These are phyloP conservation scores for Brettanomyces custersianus DNA, from an alignment of 805 yeast species.

Conservation along the genomic window DNA sequence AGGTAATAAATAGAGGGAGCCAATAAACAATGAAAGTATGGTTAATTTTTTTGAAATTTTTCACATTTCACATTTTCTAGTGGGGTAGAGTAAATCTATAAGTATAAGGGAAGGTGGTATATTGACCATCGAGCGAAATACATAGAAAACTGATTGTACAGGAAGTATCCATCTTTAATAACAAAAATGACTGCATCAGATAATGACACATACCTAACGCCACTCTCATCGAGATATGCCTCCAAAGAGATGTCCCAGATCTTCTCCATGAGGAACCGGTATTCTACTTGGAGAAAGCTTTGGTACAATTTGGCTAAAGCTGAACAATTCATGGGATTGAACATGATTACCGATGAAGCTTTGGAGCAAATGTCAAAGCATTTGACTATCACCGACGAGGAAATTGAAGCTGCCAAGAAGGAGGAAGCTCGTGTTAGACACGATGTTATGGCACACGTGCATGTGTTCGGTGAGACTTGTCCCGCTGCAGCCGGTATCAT, in stretches of 20 bases:
- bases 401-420: slow-evolving; percentile 76
- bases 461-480: slow-evolving; percentile 83
- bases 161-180: too few species aligned
- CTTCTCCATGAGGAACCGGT: slow-evolving; percentile 88
- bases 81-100: too few species aligned
- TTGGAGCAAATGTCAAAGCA: slow-evolving; percentile 75
- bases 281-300: slow-evolving; percentile 96
- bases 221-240: slow-evolving; percentile 94
- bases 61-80: too few species aligned
- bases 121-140: too few species aligned
- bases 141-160: too few species aligned
- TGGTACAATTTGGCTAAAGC: slow-evolving; percentile 96
- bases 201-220: slow-evolving; percentile 78
- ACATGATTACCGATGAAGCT: slow-evolving; percentile 83
- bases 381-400: slow-evolving; percentile 83
- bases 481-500: slow-evolving; percentile 98
- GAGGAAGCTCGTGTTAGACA: slow-evolving; percentile 98
- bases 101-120: too few species aligned
- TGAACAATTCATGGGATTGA: slow-evolving; percentile 83
- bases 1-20: too few species aligned
- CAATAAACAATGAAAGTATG: too few species aligned
- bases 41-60: too few species aligned
- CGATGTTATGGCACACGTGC: slow-evolving; percentile 99
- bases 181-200: slow-evolving; percentile 9
- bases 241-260: slow-evolving; percentile 93